Base-by-base conservation (phyloP, 2,329 filamentous ascomycete genomes). In the Penicillium concentricum region DNA sequence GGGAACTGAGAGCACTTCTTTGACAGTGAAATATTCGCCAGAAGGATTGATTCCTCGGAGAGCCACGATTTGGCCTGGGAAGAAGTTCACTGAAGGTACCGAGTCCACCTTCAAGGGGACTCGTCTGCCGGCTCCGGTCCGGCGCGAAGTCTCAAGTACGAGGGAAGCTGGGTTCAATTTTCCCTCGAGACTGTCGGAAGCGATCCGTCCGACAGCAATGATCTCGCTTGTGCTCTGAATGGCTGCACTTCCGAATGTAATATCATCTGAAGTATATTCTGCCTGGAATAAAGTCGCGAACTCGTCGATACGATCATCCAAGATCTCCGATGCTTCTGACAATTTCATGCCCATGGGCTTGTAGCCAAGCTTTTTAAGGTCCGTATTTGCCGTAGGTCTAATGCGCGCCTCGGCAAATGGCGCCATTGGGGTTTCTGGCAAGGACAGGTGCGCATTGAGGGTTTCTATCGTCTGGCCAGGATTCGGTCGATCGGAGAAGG, bases 261-360 rank as follows among this genome's bases (percentile, higher is more conserved):
- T 83, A 57, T 94, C 88, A 18, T 94, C 90, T 6, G 96, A 79
- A 15, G 84, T 80, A 73, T 96, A 85, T 62, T 92, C 81, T 54
- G 88, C 84, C 74, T 90, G 87, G 5, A 96, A 81, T 2, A 92
- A 74, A n/a, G 80, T 78, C 57, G 86, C 82, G 68, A 97, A 96
- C 61, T 92, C 91, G 67, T 97, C 92, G 78, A 99, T 97, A 66
- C 92, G 84, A 74, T 97, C 93, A 75, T 99, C 94, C 8, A 97
- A 82, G 43, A 96, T 90, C 73, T 96, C 92, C 5, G 93, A 96
- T 0, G 91, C 87, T 72, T 97, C 92, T 5, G 91, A 92, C 7
- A 94, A 81, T 69, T 96, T 96, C 92, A 97, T 96, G 2, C 91
- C 89, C 81, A 97, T 87, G 2, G 92, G 90, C 70, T 92, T 94